Evolutionary conservation across 2,329 filamentous ascomycete species (phyloP), one percentile per base, ranked within the genome.

Genomic region (Periconia digitata): DNA sequence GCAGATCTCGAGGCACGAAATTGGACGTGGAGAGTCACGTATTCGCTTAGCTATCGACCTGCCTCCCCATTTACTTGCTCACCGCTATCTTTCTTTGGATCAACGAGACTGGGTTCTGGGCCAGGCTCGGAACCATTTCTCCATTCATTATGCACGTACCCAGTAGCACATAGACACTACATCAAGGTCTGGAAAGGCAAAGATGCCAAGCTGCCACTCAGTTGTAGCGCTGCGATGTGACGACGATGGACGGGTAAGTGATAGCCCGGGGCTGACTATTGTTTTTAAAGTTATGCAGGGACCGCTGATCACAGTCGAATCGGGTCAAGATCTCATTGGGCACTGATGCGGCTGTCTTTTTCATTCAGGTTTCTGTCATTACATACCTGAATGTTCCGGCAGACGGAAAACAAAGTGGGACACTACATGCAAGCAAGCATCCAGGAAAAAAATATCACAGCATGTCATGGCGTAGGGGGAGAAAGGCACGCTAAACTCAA

Each of bases 231-330:
- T 10, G 27, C 27, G 27, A 32, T 32, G 8, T 32, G 27, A 21
- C 3, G 35, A 38, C 35, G 8, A 38, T 38, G 35, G 35, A 7
- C 35, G 35, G 27, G n/a, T 32, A 10, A 3, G 27, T 10, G 27
- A 10, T 32, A 3, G n/a, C n/a, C 27, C 10, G n/a, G 3, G 4
- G 27, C 27, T 32, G 27, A n/a, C n/a, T n/a, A n/a, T 22, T 39
- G 16, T 7, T 21, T 22, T 39, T 39, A 15, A 22, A 22, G 37
- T 39, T 20, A 40, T 43, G 24, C 40, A 43, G 40, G 40, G 40
- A 43, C 40, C 40, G 40, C 32, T 43, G 40, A 43, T 34, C 40
- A 12, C 40, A 43, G 17, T 16, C 16, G 8, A 13, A 18, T 17
- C 24, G 29, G 8, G 20, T n/a, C n/a, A n/a, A n/a, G n/a, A n/a